Evolutionary conservation across 805 yeast species (phyloP).

Genomic region (Sugiyamaella americana): DNA sequence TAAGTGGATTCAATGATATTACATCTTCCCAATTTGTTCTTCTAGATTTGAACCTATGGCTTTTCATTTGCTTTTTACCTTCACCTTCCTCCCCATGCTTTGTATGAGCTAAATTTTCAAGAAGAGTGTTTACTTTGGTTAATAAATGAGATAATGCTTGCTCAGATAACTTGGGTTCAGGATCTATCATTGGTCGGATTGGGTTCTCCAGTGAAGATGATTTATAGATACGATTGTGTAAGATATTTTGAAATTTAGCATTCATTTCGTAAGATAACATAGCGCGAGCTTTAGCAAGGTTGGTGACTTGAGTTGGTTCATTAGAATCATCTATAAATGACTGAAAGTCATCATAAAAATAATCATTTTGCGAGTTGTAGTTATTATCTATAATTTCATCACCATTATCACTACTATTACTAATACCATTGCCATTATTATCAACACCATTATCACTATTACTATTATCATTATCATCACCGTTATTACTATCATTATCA

Average conservation of each 20-base stretch:
- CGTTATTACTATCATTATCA: not conserved
- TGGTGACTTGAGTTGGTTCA: not conserved
- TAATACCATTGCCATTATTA: not conserved
- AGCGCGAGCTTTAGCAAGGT: slow-evolving; percentile 11
- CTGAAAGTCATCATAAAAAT: not conserved
- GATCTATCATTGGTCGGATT: slow-evolving; percentile 9
- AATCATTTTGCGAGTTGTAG: not conserved
- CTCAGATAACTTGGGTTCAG: slow-evolving; percentile 11
- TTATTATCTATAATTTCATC: not conserved
- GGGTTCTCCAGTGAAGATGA: not conserved
- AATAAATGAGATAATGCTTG: slow-evolving; percentile 5
- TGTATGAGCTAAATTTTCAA: not conserved
- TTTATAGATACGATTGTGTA: slow-evolving; percentile 21
- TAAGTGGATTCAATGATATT: slow-evolving; percentile 3
- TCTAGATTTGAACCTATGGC: not conserved
- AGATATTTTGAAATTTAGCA: slow-evolving; percentile 18
- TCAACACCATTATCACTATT: not conserved
- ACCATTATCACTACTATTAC: not conserved
- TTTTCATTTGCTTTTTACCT: not conserved
- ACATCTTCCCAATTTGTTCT: slow-evolving; percentile 4
- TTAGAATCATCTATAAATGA: not conserved
- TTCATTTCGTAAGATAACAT: slow-evolving; percentile 23
- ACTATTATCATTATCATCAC: not conserved
- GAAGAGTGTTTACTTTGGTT: slow-evolving; percentile 9
- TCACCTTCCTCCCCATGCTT: too few relatives aligned